Percentiles rank a stretch among this genome's conserved stretches.
Conservation (phyloP, 192 early-diverging fungal genomes). For the Coemansia sp. region DNA sequence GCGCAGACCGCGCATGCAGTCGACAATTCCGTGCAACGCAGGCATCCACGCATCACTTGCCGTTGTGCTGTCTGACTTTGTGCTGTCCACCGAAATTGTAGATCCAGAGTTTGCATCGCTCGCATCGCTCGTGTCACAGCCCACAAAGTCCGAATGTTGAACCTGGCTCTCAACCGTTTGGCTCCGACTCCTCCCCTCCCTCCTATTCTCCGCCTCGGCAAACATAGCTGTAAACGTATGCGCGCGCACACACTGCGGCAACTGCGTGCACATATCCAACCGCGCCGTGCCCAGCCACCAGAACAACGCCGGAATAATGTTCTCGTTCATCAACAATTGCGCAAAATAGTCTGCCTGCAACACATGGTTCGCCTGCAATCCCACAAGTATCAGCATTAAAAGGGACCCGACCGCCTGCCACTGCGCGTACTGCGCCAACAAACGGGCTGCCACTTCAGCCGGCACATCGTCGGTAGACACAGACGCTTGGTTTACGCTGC, state of each 20-base stretch:
- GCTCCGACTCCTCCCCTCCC: background rate
- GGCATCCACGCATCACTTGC: conserved; percentile 14
- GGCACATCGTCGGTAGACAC: background rate
- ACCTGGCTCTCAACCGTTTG: background rate
- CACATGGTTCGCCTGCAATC: conserved; percentile 42
- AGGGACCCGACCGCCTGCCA: conserved; percentile 39
- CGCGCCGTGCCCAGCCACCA: conserved; percentile 53
- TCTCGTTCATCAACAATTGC: conserved; percentile 51
- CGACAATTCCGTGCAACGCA: conserved; percentile 24
- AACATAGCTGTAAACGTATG: conserved; percentile 27
- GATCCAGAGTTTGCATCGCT: background rate
- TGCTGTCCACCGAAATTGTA: too few species aligned
- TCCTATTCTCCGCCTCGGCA: background rate
- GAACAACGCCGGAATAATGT: conserved; percentile 47
- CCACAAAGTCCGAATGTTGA: background rate
- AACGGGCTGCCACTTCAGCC: conserved; percentile 29
- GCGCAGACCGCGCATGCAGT: conserved; percentile 36
- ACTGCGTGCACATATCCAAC: conserved; percentile 16
- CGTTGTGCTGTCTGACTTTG: background rate
- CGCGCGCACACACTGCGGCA: conserved; percentile 19
- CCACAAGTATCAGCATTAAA: conserved; percentile 29
- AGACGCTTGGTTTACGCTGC: background rate
- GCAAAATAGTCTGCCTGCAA: conserved; percentile 50
- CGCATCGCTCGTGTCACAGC: background rate
- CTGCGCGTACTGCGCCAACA: conserved; percentile 50